Base-by-base conservation (phyloP, 1,284 basidiomycete species). In the Cystobasidiaceae sp. region DNA sequence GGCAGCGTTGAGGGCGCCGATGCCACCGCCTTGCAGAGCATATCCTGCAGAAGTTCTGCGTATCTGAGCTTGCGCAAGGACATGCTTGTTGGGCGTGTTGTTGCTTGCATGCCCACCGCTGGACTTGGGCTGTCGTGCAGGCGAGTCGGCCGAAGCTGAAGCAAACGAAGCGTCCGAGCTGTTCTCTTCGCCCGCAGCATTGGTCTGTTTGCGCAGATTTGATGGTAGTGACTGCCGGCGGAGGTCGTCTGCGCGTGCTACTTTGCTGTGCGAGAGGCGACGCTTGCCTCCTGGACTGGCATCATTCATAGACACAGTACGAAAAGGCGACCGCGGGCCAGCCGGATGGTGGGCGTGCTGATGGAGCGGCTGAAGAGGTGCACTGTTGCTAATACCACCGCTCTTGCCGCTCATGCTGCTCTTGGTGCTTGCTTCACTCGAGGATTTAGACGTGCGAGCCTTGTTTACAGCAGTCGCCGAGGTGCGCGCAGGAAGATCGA, bases 1-100 rank as follows among this genome's bases (percentile, higher is more conserved):
- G 25, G 61, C 61, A 49, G 61, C 61, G 23, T 64, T 64, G n/a
- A 64, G 44, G 17, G 61, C 52, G n/a, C 61, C 52, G 15, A 64
- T 49, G 28, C 61, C 61, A 30, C 61, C 61, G 15, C 61, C 61
- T 17, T 64, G 51, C 28, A 64, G 17, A 0, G 61, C 61, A 43
- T 46, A 64, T 43, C 61, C 61, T 48, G 61, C 61, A 2, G 61
- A 64, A 13, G 61, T 64, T 17, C 61, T 32, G 15, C 61, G 27
- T 2, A 62, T 15, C 21, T 37, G 49, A 23, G 54, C 54, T 56
- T 56, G 54, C 6, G 54, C 54, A n/a, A 56, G 1, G 15, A 27
- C 19, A 15, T 56, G 54, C 19, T 44, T 43, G 28, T 33, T 33
- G 25, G 21, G 49, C 19, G 49, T 37, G 21, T 8, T 45, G 46